phyloP scores from a whole-genome alignment of 2,329 filamentous ascomycete species.

The Curvularia lunata region DNA sequence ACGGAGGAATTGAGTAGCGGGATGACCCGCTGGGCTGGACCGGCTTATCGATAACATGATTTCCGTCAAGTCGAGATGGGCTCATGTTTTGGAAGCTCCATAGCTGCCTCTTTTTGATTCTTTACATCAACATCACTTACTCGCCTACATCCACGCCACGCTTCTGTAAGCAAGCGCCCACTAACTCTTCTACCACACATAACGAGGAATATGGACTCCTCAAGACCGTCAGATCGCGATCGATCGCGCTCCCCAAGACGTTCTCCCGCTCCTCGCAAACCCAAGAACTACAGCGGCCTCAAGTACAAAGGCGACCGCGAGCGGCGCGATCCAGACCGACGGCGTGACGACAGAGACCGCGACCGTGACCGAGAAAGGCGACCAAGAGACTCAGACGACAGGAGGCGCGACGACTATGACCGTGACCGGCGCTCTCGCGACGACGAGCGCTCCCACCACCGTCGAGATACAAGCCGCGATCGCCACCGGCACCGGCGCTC shows the following conservation, averaged over 20 bases:
- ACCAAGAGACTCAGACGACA: conserved; percentile 24
- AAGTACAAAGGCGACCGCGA: conserved; percentile 59
- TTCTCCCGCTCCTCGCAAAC: conserved; percentile 20
- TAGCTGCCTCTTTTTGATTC: background rate
- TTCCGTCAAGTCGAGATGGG: background rate
- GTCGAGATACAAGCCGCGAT: conserved; percentile 15
- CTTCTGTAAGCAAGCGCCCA: background rate
- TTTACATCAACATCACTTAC: background rate
- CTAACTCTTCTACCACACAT: background rate
- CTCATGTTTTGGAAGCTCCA: conserved; percentile 5
- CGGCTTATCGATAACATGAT: conserved; percentile 11
- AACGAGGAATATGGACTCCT: conserved; percentile 16
- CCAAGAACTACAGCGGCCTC: conserved; percentile 59
- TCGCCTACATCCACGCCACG: background rate
- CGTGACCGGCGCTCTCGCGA: conserved; percentile 6
- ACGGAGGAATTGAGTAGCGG: background rate
- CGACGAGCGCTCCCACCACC: conserved; percentile 9
- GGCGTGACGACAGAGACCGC: conserved; percentile 12
- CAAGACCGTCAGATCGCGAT: conserved; percentile 14
- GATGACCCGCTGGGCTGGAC: conserved; percentile 18
- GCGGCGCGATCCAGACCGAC: conserved; percentile 13
- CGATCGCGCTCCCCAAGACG: conserved; percentile 42
- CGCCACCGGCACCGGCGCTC: background rate
- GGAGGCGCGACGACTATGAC: conserved; percentile 4
- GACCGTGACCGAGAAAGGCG: conserved; percentile 35